Conservation (phyloP, 1,139 yeast genomes). For the Taphrina pruni region DNA sequence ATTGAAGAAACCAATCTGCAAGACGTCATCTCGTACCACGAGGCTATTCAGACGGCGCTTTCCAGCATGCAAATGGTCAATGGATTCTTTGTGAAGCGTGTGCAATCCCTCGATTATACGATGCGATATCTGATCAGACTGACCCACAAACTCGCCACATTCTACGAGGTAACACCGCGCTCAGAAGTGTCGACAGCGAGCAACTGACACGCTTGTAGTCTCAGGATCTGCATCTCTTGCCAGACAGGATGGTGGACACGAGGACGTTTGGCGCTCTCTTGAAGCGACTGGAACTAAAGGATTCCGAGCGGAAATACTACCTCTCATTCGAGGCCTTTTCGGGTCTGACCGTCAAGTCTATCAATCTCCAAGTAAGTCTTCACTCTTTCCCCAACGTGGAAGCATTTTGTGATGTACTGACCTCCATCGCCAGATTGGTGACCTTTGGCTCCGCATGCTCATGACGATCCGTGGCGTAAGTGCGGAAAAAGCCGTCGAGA, state of each 20-base stretch:
- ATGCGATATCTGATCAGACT: constrained; percentile 65
- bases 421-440: constrained; percentile 60
- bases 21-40: constrained; percentile 59
- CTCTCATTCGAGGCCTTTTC: constrained; percentile 64
- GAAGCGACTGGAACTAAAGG: constrained; percentile 37
- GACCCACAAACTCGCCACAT: constrained; percentile 58
- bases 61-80: constrained; percentile 72
- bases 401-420: not conserved
- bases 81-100: constrained; percentile 70
- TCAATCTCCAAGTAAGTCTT: constrained; percentile 56
- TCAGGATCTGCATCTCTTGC: constrained; percentile 44
- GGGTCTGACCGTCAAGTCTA: constrained; percentile 71
- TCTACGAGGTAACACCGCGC: constrained; percentile 44
- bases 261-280: constrained; percentile 43
- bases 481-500: constrained; percentile 78
- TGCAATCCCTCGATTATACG: constrained; percentile 77
- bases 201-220: not conserved
- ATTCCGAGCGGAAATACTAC: constrained; percentile 39
- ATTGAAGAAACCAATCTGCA: constrained; percentile 73
- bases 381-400: not conserved
- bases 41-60: constrained; percentile 76
- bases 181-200: too few relatives aligned
- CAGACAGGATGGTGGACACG: constrained; percentile 44
- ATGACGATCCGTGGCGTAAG: constrained; percentile 82
- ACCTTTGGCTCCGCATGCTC: constrained; percentile 74